Evolutionary conservation across 805 yeast species (phyloP).

Genomic region (Kluyveromyces siamensis): DNA sequence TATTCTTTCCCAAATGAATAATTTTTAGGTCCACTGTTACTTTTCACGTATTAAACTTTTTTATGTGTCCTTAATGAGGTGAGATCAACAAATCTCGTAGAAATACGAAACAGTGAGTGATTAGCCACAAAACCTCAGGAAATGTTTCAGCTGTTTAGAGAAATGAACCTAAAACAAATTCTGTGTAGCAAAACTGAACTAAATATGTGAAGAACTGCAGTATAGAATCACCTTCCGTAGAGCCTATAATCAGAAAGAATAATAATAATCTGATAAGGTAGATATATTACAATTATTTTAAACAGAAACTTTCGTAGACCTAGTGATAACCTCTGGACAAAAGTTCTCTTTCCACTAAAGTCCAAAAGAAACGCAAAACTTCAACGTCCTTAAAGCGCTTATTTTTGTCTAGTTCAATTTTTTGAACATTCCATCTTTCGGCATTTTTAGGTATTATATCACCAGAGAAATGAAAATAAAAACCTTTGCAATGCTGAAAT

Average conservation of each 20-base stretch:
- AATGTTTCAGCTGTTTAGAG: not conserved
- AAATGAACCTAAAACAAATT: too few species aligned
- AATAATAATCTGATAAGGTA: not conserved
- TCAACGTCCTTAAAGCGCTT: constrained; percentile 85
- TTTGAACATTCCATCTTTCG: constrained; percentile 82
- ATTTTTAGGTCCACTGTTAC: too few species aligned
- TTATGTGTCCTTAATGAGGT: too few species aligned
- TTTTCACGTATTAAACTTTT: too few species aligned
- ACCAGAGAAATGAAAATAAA: constrained; percentile 63
- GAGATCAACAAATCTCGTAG: not conserved
- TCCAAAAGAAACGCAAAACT: constrained; percentile 81
- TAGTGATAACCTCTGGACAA: constrained; percentile 49
- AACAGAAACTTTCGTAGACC: not conserved
- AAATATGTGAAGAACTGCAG: not conserved
- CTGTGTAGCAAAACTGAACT: not conserved
- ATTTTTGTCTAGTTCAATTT: constrained; percentile 67
- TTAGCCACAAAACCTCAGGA: not conserved
- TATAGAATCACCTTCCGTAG: not conserved
- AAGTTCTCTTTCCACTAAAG: constrained; percentile 65
- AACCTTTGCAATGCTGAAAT: constrained; percentile 81
- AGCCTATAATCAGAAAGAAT: not conserved
- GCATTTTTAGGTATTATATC: constrained; percentile 72
- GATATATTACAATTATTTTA: not conserved
- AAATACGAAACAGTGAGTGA: not conserved
- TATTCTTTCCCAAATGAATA: too few species aligned